phyloP scores from a whole-genome alignment of 2,329 filamentous ascomycete genomes.

The Gaeumannomyces sp. region DNA sequence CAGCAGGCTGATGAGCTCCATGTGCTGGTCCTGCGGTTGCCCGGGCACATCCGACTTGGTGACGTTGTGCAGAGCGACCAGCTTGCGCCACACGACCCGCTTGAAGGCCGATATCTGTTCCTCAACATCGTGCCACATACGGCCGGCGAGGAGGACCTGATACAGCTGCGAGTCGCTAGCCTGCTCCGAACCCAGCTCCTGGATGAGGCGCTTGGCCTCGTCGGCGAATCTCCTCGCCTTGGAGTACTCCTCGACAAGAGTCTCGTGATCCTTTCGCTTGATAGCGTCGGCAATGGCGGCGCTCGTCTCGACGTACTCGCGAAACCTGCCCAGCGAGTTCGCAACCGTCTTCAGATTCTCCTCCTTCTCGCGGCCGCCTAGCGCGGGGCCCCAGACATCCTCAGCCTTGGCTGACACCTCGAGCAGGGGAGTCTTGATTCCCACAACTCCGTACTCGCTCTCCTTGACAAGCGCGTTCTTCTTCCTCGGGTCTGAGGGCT shows the following conservation, averaged over 20 bases:
- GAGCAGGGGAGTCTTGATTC: constrained; percentile 80
- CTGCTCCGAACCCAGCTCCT: constrained; percentile 44
- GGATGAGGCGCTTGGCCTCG: constrained; percentile 65
- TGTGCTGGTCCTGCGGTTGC: constrained; percentile 70
- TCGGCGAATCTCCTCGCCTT: constrained; percentile 77
- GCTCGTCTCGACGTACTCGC: constrained; percentile 75
- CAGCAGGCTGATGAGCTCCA: constrained; percentile 83
- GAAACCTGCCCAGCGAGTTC: constrained; percentile 69
- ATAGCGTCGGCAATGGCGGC: constrained; percentile 75
- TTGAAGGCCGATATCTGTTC: constrained; percentile 84
- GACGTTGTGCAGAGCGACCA: constrained; percentile 61
- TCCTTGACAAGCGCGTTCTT: constrained; percentile 92
- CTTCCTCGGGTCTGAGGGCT: constrained; percentile 52
- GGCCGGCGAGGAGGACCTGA: constrained; percentile 77
- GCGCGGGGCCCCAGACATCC: constrained; percentile 92
- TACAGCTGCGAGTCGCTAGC: constrained; percentile 77
- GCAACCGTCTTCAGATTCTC: constrained; percentile 76
- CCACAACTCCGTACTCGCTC: constrained; percentile 81
- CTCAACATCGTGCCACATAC: constrained; percentile 94
- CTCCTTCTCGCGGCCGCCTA: constrained; percentile 87
- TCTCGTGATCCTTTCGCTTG: constrained; percentile 84
- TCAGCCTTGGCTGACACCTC: constrained; percentile 92
- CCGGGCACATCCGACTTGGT: constrained; percentile 43
- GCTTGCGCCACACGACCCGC: constrained; percentile 76
- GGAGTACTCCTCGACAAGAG: constrained; percentile 77